Conservation (phyloP, 805 yeast species). For the Jamesozyma lodderae region DNA sequence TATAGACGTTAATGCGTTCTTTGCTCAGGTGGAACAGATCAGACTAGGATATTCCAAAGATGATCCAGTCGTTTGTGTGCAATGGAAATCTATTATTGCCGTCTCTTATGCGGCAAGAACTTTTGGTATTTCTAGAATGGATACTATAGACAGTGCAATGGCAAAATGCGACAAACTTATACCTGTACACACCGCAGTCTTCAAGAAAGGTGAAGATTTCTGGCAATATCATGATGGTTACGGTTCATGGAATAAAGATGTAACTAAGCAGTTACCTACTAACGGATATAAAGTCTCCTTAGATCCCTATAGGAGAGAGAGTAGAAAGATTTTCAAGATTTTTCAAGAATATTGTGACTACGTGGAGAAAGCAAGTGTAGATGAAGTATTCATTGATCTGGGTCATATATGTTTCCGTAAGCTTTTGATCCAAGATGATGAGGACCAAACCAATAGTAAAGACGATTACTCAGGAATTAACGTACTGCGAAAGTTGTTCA, state of each 20-base stretch:
- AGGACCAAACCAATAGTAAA: too few relatives aligned
- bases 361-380: constrained; percentile 92
- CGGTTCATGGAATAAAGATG: constrained; percentile 30
- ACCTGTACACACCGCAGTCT: constrained; percentile 89
- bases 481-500: constrained; percentile 15
- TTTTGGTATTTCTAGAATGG: constrained; percentile 75
- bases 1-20: constrained; percentile 89
- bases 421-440: constrained; percentile 17
- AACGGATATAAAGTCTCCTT: constrained; percentile 71
- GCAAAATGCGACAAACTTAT: constrained; percentile 68
- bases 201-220: constrained; percentile 70
- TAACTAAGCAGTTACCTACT: constrained; percentile 49
- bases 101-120: constrained; percentile 84
- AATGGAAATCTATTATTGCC: constrained; percentile 86
- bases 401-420: constrained; percentile 54
- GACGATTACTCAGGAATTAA: too few relatives aligned
- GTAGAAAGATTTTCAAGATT: constrained; percentile 64
- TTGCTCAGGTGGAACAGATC: constrained; percentile 86
- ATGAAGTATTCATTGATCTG: constrained; percentile 81
- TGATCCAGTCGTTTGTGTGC: constrained; percentile 89
- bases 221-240: constrained; percentile 61
- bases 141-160: constrained; percentile 55
- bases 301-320: constrained; percentile 86
- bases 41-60: constrained; percentile 53
- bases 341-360: constrained; percentile 52